Conservation (phyloP, 2,329 filamentous ascomycete genomes). For the Trichoderma breve region DNA sequence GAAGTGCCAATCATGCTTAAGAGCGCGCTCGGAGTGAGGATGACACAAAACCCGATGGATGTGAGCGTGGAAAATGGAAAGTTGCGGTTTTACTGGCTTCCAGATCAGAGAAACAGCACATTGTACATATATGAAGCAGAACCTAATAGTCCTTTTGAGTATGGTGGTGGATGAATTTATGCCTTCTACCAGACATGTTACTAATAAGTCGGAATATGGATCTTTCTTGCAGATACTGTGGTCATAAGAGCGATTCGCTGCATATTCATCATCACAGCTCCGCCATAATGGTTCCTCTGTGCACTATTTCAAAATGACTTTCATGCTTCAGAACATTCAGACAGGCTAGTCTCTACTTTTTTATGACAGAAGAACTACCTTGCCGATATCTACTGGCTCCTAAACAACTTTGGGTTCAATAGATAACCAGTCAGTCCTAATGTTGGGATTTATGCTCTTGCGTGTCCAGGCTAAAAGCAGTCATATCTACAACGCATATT, state of each 20-base stretch:
- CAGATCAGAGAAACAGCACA: conserved; percentile 46
- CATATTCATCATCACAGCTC: neutral
- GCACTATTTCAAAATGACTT: neutral
- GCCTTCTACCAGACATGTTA: too few species aligned
- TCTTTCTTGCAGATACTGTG: neutral
- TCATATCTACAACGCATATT: neutral
- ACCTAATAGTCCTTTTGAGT: conserved; percentile 25
- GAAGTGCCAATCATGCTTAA: conserved; percentile 46
- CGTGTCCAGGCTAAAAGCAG: neutral
- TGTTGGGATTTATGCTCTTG: neutral
- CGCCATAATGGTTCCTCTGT: neutral
- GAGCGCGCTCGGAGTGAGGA: conserved; percentile 37
- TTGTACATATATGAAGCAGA: conserved; percentile 48
- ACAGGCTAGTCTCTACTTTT: too few species aligned
- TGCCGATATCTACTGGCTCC: too few species aligned
- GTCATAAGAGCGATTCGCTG: neutral
- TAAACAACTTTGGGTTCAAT: too few species aligned
- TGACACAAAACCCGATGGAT: conserved; percentile 51
- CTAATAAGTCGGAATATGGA: neutral
- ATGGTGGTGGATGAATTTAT: conserved; percentile 20
- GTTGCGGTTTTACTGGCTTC: conserved; percentile 46
- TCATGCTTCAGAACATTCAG: too few species aligned
- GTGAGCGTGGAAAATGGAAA: conserved; percentile 43
- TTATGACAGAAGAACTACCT: too few species aligned
- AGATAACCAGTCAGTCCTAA: too few species aligned